A percentile compares a stretch with the other conserved stretches of the same genome.
phyloP scores from a whole-genome alignment of 495 filamentous ascomycete genomes.

The Trichoderma gamsii region DNA sequence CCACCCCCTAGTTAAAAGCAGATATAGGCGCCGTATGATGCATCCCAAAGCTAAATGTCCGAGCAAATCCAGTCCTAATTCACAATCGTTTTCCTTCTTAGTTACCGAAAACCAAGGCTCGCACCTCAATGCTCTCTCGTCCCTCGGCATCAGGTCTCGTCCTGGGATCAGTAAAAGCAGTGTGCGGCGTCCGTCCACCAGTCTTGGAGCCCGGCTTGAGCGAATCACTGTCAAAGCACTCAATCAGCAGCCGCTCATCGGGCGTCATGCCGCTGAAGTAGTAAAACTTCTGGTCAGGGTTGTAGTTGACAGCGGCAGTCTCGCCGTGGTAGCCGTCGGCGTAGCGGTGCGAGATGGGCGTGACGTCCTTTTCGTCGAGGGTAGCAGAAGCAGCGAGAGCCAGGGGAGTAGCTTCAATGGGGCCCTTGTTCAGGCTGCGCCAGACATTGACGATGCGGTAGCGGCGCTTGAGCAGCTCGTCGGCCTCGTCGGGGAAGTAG shows the following conservation, averaged over 20 bases:
- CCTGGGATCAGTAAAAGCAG: slow-evolving; percentile 70
- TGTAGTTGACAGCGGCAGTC: slow-evolving; percentile 65
- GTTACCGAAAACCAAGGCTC: slow-evolving; percentile 73
- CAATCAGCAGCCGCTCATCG: slow-evolving; percentile 68
- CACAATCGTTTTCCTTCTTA: slow-evolving; percentile 27
- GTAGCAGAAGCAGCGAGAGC: slow-evolving; percentile 61
- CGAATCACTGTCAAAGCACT: slow-evolving; percentile 70
- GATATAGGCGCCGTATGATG: neutral
- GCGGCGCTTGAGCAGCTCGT: slow-evolving; percentile 50
- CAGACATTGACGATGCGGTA: slow-evolving; percentile 87
- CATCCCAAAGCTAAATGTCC: neutral
- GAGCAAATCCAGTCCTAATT: neutral
- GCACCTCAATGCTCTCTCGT: slow-evolving; percentile 82
- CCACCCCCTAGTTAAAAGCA: no score
- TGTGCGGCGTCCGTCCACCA: slow-evolving; percentile 69
- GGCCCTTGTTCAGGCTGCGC: slow-evolving; percentile 64
- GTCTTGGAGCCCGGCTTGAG: slow-evolving; percentile 41
- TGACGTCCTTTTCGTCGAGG: slow-evolving; percentile 57
- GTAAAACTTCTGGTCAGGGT: slow-evolving; percentile 59
- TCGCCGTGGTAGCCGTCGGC: slow-evolving; percentile 61
- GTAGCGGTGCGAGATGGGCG: slow-evolving; percentile 71
- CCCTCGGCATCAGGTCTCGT: slow-evolving; percentile 52
- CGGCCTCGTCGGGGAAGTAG: slow-evolving; percentile 53
- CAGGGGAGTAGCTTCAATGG: slow-evolving; percentile 63
- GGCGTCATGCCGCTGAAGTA: slow-evolving; percentile 75